Base-by-base conservation (phyloP, 148 eudicot species). In the Pouteria glomerata region DNA sequence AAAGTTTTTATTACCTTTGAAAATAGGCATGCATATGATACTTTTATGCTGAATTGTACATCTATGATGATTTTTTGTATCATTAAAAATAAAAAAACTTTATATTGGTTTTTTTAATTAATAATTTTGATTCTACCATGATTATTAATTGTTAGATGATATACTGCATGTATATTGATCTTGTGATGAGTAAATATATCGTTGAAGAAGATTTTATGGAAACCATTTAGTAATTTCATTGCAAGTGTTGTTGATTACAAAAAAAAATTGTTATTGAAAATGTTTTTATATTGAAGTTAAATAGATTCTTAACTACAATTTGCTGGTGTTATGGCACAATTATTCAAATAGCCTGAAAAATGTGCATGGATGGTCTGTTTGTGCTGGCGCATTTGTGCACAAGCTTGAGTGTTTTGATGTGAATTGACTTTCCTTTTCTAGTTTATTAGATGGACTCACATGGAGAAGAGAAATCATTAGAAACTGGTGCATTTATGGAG, bases 401-500 rank as follows among this genome's bases (percentile, higher is more conserved):
- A 56, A 37, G 10, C 23, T 45, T 16, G 8, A 1, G 34, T 66
- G 39, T 27, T 64, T 45, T 1, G 3, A 12, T 48, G 24, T 26
- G 50, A 23, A 64, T 15, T 65, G 56, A 30, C 23, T 33, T 30
- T 41, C 33, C 37, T 29, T 42, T 29, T 69, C 37, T 57, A 21
- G 44, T 66, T 41, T 0, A 65, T 44, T 34, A 83, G 68, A 84
- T 86, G 87, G 79, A 41, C 26, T 61, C 55, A 8, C 26, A 65
- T 35, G 77, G 35, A 62, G 63, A 70, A 37, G 68, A 55, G 55
- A 67, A 37, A 12, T 26, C 70, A 23, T 34, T 12, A 14, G 71
- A 72, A 55, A 61, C 70, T 55, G 47, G 57, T 73, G 78, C 80
- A 41, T 88, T 78, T 68, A 90, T 90, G 96, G 77, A 88, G 76